phyloP scores from a whole-genome alignment of 1,139 yeast species.

The Candida sanyaensis region DNA sequence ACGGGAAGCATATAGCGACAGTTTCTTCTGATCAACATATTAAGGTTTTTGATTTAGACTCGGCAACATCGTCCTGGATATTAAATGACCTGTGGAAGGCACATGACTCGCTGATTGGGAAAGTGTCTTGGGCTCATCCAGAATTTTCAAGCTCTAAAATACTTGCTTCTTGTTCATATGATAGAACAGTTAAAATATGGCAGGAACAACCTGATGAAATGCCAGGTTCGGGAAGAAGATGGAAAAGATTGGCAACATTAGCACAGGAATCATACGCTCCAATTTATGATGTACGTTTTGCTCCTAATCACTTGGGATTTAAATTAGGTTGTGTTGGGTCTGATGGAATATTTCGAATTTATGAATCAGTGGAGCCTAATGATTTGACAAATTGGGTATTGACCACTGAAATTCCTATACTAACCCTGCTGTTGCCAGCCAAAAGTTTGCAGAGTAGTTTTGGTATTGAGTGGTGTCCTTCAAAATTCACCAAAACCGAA shows the following conservation, averaged over 20 bases:
- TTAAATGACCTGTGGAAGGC: slow-evolving; percentile 91
- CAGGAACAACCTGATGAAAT: slow-evolving; percentile 85
- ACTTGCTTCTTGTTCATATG: slow-evolving; percentile 86
- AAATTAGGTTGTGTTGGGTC: slow-evolving; percentile 86
- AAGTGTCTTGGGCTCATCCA: slow-evolving; percentile 91
- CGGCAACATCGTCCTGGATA: slow-evolving; percentile 64
- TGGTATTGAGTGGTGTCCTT: slow-evolving; percentile 91
- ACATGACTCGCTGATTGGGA: slow-evolving; percentile 84
- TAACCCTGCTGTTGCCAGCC: slow-evolving; percentile 63
- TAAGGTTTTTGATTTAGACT: slow-evolving; percentile 77
- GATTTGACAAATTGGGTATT: slow-evolving; percentile 82
- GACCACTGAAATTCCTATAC: slow-evolving; percentile 69
- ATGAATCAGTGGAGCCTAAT: slow-evolving; percentile 88
- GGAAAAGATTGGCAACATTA: slow-evolving; percentile 74
- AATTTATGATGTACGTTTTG: slow-evolving; percentile 83
- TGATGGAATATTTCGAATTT: slow-evolving; percentile 84
- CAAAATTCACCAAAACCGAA: slow-evolving; percentile 72
- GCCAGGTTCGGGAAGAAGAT: slow-evolving; percentile 74
- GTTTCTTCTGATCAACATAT: slow-evolving; percentile 92
- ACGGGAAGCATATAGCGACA: slow-evolving; percentile 87
- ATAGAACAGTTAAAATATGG: slow-evolving; percentile 86
- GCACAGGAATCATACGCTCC: slow-evolving; percentile 86
- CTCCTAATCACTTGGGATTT: slow-evolving; percentile 83
- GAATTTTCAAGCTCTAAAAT: slow-evolving; percentile 77
- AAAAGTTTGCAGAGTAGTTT: slow-evolving; percentile 85